A percentile compares a stretch with the other conserved stretches of the same genome.
These are phyloP conservation scores for Morella rubra DNA, from an alignment of 306 rosid genomes.

Conservation along the genomic window DNA sequence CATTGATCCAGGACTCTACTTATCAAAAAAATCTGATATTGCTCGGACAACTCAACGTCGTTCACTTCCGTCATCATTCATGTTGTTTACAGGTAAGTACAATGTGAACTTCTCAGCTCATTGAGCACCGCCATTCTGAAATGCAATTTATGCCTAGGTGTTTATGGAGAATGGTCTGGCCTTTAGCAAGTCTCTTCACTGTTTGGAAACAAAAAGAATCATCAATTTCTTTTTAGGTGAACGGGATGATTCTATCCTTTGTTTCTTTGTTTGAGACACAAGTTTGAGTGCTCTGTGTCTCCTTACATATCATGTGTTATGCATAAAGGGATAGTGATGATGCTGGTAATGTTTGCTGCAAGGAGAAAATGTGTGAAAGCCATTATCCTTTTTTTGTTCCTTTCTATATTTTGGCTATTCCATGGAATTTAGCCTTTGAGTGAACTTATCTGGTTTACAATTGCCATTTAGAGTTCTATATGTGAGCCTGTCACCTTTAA, in stretches of 20 bases:
- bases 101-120: not conserved
- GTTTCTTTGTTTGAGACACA: not conserved
- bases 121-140: conserved; percentile 33
- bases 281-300: not conserved
- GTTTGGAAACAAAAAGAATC: conserved; percentile 5
- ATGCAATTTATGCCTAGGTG: not conserved
- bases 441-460: not conserved
- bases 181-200: not conserved
- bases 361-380: not conserved
- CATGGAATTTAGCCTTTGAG: not conserved
- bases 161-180: not conserved
- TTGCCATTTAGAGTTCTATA: not conserved
- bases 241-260: not conserved
- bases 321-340: not conserved
- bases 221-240: not conserved
- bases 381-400: not conserved
- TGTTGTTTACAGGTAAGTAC: conserved; percentile 52
- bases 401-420: not conserved
- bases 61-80: conserved; percentile 82
- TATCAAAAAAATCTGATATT: conserved; percentile 71
- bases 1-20: conserved; percentile 61
- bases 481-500: not conserved
- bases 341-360: not conserved
- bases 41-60: conserved; percentile 82
- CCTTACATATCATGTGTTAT: not conserved